These are phyloP conservation scores for Lolium perenne DNA, from an alignment of 176 grass and related monocot species.

Conservation along the genomic window DNA sequence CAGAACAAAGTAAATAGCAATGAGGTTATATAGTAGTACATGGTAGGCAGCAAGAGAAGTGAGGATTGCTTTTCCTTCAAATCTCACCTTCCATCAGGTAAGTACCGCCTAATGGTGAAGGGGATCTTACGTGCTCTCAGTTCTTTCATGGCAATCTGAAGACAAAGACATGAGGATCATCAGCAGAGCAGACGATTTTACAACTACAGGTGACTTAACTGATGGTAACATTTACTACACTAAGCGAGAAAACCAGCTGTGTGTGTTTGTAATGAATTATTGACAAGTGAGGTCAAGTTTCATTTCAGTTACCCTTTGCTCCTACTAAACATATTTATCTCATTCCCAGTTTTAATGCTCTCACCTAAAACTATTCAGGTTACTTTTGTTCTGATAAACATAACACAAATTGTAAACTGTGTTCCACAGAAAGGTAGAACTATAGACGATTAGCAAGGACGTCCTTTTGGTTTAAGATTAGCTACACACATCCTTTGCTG, in stretches of 20 bases:
- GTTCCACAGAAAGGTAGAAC: neutral
- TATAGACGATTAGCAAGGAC: neutral
- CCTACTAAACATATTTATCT: neutral
- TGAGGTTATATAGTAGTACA: neutral
- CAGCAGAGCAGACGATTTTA: neutral
- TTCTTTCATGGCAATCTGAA: conserved; percentile 94
- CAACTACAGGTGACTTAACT: neutral
- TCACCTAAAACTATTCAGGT: neutral
- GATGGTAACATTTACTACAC: neutral
- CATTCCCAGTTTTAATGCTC: neutral
- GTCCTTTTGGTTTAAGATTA: neutral
- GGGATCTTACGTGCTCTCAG: conserved; percentile 86
- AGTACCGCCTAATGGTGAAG: conserved; percentile 82
- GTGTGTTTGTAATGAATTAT: neutral
- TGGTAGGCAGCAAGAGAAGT: neutral
- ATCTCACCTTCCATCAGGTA: conserved; percentile 84
- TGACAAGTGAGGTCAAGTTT: neutral
- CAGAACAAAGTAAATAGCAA: conserved; percentile 17
- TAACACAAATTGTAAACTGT: neutral
- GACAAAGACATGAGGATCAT: conserved; percentile 22
- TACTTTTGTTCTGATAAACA: conserved; percentile 5
- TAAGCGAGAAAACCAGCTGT: neutral
- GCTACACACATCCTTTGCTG: conserved; percentile 2
- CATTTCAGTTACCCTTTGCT: neutral
- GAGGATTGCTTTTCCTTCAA: neutral